Conservation (phyloP, 208 protist species). For the Eutreptiella sp. region DNA sequence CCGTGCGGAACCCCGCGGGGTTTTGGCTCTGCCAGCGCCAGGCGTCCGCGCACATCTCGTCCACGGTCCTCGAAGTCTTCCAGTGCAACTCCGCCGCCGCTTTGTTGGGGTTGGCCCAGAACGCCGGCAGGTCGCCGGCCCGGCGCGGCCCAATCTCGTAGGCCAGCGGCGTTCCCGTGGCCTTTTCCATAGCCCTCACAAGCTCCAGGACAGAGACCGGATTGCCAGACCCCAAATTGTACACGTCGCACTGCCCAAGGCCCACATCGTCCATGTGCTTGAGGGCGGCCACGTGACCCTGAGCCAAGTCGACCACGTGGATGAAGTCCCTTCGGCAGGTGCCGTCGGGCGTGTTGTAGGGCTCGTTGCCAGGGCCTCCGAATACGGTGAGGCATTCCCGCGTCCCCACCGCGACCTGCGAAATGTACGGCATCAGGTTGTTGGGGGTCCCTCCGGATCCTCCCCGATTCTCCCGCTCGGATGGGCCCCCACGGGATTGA, state of each 20-base stretch:
- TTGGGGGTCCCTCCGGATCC: slow-evolving; percentile 84
- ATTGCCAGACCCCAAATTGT: slow-evolving; percentile 91
- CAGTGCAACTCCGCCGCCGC: slow-evolving; percentile 37
- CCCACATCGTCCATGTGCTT: slow-evolving; percentile 53
- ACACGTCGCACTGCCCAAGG: slow-evolving; percentile 65
- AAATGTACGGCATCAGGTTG: slow-evolving; percentile 94
- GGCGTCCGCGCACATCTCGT: slow-evolving; percentile 15
- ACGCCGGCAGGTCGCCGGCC: background rate
- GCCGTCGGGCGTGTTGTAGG: slow-evolving; percentile 86
- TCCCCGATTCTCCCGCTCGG: slow-evolving; percentile 88
- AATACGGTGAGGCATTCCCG: slow-evolving; percentile 64
- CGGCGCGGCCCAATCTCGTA: slow-evolving; percentile 41
- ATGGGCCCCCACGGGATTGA: slow-evolving; percentile 95
- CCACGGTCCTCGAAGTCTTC: slow-evolving; percentile 3
- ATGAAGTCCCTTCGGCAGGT: slow-evolving; percentile 96
- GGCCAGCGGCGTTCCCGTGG: slow-evolving; percentile 76
- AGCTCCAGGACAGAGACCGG: slow-evolving; percentile 92
- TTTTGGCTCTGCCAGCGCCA: slow-evolving; percentile 22
- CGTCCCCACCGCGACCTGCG: slow-evolving; percentile 78
- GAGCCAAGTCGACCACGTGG: slow-evolving; percentile 93
- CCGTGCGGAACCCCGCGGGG: slow-evolving; percentile 7
- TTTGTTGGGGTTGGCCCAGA: slow-evolving; percentile 50
- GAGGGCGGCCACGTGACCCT: slow-evolving; percentile 84
- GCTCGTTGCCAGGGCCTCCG: too few relatives aligned
- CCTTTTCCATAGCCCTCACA: slow-evolving; percentile 74